phyloP scores from a whole-genome alignment of 495 filamentous ascomycete species.

The Penicillium longicatenatum region DNA sequence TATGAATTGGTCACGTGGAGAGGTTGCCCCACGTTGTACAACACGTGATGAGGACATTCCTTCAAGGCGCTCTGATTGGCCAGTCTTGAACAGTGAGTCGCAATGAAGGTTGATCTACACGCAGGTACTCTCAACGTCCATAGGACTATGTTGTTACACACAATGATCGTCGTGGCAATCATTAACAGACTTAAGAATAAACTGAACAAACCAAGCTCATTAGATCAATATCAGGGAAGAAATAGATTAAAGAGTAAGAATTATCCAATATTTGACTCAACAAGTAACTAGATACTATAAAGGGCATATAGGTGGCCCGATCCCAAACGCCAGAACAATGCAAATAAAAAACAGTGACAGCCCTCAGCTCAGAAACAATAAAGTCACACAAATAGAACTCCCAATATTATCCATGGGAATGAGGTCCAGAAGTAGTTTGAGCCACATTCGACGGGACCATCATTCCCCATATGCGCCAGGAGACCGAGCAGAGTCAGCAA shows the following conservation, averaged over 20 bases:
- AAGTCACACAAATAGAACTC: conserved; percentile 14
- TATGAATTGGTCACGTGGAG: background rate
- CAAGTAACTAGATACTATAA: background rate
- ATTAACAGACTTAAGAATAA: too few species aligned
- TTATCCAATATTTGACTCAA: background rate
- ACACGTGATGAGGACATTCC: too few species aligned
- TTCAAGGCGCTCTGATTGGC: too few species aligned
- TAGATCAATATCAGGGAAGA: background rate
- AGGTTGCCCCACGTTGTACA: too few species aligned
- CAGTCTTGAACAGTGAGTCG: too few species aligned
- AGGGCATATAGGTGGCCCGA: conserved; percentile 4
- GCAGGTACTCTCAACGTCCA: too few species aligned
- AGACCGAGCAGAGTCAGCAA: conserved; percentile 6
- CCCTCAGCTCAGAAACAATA: conserved; percentile 25
- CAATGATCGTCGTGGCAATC: too few species aligned
- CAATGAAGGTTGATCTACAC: too few species aligned
- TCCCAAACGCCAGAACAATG: conserved; percentile 35
- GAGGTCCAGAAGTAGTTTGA: background rate
- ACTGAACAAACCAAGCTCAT: too few species aligned
- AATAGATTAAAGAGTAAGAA: background rate
- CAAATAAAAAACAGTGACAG: conserved; percentile 18
- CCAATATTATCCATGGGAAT: conserved; percentile 19
- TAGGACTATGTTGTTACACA: too few species aligned
- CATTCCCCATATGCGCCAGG: conserved; percentile 12
- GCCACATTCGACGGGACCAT: background rate